Percentiles rank a stretch among this genome's conserved stretches.
Evolutionary conservation across 2,329 filamentous ascomycete genomes (phyloP).

Genomic region (Emmonsiellopsis sp.): DNA sequence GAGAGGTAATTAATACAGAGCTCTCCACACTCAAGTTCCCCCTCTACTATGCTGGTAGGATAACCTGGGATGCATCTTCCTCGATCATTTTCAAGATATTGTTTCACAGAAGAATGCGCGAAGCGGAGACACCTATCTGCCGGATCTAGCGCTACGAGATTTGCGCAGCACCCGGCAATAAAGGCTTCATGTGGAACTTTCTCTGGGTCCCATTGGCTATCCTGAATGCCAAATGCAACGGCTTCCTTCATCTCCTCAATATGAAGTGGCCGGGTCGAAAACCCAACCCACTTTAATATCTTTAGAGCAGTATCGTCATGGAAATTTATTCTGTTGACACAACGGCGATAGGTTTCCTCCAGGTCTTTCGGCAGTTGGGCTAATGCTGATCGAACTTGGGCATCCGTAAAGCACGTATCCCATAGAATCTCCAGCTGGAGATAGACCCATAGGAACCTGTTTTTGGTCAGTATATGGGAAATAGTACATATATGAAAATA

Average conservation of each 20-base stretch:
- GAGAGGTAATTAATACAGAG: not conserved
- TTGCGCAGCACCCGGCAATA: not conserved
- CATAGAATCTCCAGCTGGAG: slow-evolving; percentile 1
- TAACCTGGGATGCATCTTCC: not conserved
- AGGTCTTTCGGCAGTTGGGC: not conserved
- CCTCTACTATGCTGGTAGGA: not conserved
- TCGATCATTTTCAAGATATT: not conserved
- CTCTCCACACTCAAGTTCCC: not conserved
- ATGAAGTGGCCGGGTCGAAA: not conserved
- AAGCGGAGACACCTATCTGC: not conserved
- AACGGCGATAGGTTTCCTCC: not conserved
- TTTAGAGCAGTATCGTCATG: not conserved
- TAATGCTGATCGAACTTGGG: not conserved
- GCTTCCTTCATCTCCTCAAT: not conserved
- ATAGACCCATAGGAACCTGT: not conserved
- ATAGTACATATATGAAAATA: not conserved
- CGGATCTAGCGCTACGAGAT: not conserved
- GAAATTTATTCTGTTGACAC: not conserved
- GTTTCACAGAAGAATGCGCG: not conserved
- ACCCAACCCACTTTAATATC: not conserved
- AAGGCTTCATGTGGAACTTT: not conserved
- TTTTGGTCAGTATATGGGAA: not conserved
- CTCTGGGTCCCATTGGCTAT: not conserved
- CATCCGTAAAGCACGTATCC: not conserved
- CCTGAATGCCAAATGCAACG: not conserved